Base-by-base conservation (phyloP, 495 filamentous ascomycete species). In the Penicillium daleae region DNA sequence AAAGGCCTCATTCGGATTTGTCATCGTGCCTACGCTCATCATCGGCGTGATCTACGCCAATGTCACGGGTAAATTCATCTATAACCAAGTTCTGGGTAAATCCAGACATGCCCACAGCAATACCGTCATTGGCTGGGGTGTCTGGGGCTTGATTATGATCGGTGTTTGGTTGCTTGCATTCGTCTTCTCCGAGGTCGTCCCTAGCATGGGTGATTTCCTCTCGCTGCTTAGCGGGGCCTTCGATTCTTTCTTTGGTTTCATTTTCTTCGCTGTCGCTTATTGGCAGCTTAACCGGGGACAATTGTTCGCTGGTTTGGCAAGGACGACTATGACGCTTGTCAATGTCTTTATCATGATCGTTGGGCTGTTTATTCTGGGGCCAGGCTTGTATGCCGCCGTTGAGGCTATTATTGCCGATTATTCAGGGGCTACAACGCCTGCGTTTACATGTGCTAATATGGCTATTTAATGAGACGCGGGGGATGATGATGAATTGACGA, bases 41-140 rank as follows among this genome's bases (percentile, higher is more conserved):
- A 82, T 82, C 26, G 83, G 81, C 3, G 73, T 71, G 22, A 71
- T 86, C 50, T 85, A 86, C 65, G 71, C 82, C 12, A 82, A 86
- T 54, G 83, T 82, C 17, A 79, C 79, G 0, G 76, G 75, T 6
- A 86, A 86, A 57, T 71, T 85, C 37, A 59, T 84, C 62, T 86
- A 82, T 61, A 70, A 74, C 8, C 71, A 78, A n/a, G 63, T 83
- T 48, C 78, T 86, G 66, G 66, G 83, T 2, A 70, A 72, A 6
- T 78, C 76, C 4, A 50, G 69, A 24, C 83, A 85, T 63, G 68
- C 81, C 19, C 80, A 84, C 65, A 78, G 71, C 42, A 76, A 86
- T 57, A 83, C 83, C 0, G 10, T 80, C 12, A 59, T 77, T 13
- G 83, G 83, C 1, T 86, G 83, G 83, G 59, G 70, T 9, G 76